phyloP scores from a whole-genome alignment of 2,329 filamentous ascomycete genomes.

The Aureobasidium melanogenum region DNA sequence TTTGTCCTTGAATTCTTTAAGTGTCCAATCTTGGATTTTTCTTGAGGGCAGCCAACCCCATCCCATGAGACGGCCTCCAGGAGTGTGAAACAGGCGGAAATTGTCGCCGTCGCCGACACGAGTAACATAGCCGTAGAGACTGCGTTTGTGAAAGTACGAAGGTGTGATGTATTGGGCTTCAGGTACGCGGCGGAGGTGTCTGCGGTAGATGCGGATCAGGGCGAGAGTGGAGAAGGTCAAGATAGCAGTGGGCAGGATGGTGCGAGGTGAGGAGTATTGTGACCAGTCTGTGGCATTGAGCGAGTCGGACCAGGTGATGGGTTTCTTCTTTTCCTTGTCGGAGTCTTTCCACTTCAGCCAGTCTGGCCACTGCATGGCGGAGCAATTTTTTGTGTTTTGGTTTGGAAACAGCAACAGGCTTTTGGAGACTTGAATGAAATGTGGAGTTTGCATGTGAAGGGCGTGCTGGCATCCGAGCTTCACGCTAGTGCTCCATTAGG shows the following conservation, averaged over 20 bases:
- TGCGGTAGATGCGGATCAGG: slow-evolving; percentile 52
- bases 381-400: not conserved
- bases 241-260: slow-evolving; percentile 31
- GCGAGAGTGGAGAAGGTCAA: slow-evolving; percentile 48
- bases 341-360: slow-evolving; percentile 12
- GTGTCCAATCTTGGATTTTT: slow-evolving; percentile 1
- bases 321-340: slow-evolving; percentile 22
- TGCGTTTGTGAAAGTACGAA: slow-evolving; percentile 61
- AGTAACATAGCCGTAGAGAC: slow-evolving; percentile 76
- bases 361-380: slow-evolving; percentile 16
- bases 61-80: slow-evolving; percentile 74
- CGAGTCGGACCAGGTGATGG: slow-evolving; percentile 36
- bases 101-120: slow-evolving; percentile 95
- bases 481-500: not conserved
- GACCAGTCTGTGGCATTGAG: slow-evolving; percentile 42
- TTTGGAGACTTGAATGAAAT: not conserved
- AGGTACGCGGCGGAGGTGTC: slow-evolving; percentile 75
- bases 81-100: slow-evolving; percentile 89
- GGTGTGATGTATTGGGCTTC: slow-evolving; percentile 67
- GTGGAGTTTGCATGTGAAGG: slow-evolving; percentile 7
- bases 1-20: slow-evolving; percentile 16
- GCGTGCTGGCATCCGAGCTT: not conserved
- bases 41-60: slow-evolving; percentile 54
- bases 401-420: not conserved
- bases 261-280: slow-evolving; percentile 44